phyloP scores from a whole-genome alignment of 257 asterid genomes.

The Nicotiana benthamiana region DNA sequence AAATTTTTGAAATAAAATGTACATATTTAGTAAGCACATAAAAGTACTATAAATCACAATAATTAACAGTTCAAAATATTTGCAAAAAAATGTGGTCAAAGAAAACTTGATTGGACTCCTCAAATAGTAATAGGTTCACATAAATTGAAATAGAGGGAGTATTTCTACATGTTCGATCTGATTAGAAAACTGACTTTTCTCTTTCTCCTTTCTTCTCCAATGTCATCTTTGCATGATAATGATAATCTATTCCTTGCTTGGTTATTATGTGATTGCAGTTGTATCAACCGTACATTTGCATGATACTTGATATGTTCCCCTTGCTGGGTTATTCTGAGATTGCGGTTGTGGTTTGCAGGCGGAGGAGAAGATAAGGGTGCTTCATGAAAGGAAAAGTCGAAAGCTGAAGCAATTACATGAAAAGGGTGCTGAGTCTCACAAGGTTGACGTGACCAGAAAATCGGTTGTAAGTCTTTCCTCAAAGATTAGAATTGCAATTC shows the following conservation, averaged over 20 bases:
- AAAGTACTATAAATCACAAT: too few species aligned
- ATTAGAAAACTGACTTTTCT: not conserved
- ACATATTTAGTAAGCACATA: too few species aligned
- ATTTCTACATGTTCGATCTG: not conserved
- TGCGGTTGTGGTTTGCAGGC: constrained; percentile 36
- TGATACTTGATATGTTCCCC: not conserved
- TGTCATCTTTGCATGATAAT: not conserved
- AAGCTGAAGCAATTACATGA: constrained; percentile 65
- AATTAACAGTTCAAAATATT: too few species aligned
- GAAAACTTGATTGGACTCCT: too few species aligned
- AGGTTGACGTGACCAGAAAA: constrained; percentile 69
- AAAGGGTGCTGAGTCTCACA: constrained; percentile 78
- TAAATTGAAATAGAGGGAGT: too few species aligned
- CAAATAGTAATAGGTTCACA: too few species aligned
- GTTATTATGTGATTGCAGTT: not conserved
- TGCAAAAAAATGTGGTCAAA: too few species aligned
- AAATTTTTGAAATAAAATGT: too few species aligned
- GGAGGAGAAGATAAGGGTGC: constrained; percentile 92
- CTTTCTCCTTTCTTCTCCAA: not conserved
- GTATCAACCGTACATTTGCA: not conserved
- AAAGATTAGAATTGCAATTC: constrained; percentile 82
- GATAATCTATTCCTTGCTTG: not conserved
- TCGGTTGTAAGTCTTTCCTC: constrained; percentile 72
- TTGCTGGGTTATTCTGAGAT: not conserved
- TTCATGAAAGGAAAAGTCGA: constrained; percentile 54